These are phyloP conservation scores for Fusarium hainanense DNA, from an alignment of 2,329 filamentous ascomycete species.

Conservation along the genomic window DNA sequence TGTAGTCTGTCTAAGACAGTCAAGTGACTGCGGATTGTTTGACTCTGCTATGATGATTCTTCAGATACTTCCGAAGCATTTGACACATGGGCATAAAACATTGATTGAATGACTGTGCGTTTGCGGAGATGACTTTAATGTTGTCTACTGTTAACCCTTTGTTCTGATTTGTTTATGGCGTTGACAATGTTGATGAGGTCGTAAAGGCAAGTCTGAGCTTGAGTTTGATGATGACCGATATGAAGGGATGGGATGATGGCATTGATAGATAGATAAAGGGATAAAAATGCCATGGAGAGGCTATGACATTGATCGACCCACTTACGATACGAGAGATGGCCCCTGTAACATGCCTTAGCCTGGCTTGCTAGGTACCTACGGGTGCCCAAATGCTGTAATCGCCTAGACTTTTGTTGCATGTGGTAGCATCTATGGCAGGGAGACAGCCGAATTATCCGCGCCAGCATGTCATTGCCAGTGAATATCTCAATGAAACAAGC, in stretches of 20 bases:
- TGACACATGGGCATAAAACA: slow-evolving; percentile 41
- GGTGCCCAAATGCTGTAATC: neutral
- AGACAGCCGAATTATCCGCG: slow-evolving; percentile 21
- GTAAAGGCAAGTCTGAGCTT: slow-evolving; percentile 76
- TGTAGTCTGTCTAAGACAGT: slow-evolving; percentile 38
- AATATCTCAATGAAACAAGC: slow-evolving; percentile 17
- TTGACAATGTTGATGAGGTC: slow-evolving; percentile 59
- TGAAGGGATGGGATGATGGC: slow-evolving; percentile 5
- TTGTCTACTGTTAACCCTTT: slow-evolving; percentile 56
- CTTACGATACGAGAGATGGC: neutral
- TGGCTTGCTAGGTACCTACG: neutral
- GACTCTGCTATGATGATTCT: slow-evolving; percentile 70
- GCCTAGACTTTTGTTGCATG: slow-evolving; percentile 21
- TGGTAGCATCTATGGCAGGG: slow-evolving; percentile 20
- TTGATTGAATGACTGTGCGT: slow-evolving; percentile 56
- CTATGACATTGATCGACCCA: neutral
- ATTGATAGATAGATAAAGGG: slow-evolving; percentile 10
- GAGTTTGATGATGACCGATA: neutral
- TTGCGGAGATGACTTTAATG: slow-evolving; percentile 50
- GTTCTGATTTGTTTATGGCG: slow-evolving; percentile 31
- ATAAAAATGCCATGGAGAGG: slow-evolving; percentile 25
- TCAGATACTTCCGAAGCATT: slow-evolving; percentile 80
- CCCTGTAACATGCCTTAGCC: slow-evolving; percentile 9
- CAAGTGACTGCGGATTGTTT: slow-evolving; percentile 27
- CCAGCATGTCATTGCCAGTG: neutral